Evolutionary conservation across 768 basidiomycete species (phyloP), one percentile per base, ranked within the genome.

Genomic region (Tylopilus plumbeoviolaceoides): DNA sequence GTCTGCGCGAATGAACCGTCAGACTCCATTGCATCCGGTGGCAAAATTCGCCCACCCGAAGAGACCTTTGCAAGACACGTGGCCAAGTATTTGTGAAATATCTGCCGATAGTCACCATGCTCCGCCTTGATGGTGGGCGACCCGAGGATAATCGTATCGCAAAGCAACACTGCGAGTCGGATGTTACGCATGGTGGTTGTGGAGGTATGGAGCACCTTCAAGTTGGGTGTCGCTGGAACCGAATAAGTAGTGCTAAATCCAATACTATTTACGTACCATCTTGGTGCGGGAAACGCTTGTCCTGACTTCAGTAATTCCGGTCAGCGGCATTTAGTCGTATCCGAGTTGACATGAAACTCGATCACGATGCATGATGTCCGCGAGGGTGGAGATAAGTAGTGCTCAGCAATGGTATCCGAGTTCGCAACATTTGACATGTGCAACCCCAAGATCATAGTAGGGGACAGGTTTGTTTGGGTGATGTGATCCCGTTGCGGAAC

Each of bases 51-150:
- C 56, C 11, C 20, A 64, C 64, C 59, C 15, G 56, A 20, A 30
- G 41, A 50, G 11, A 50, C 44, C 30, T 47, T 46, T 21, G 46
- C 46, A 46, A 72, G 66, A 45, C 73, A 66, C 44, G 65, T 55
- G 23, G 62, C 61, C 20, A 87, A 71, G 41, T 82, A 76, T 0
- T 51, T 55, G 14, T 58, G 52, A 63, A 84, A 90, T 11, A 91
- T 73, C 4, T 60, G 12, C 61, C 60, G 35, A 64, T 89, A 91
- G 63, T 78, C 78, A 44, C 85, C 86, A 56, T 82, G 66, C 61
- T 70, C 18, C 70, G 35, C 35, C 35, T 15, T 56, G 5, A 87
- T 70, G 15, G 20, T 12, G 3, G 7, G 4, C 7, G 31, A 25
- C 23, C 3, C 12, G 5, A 23, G 14, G 31, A 23, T 23, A 1